A percentile compares a stretch with the other conserved stretches of the same genome.
phyloP scores from a whole-genome alignment of 2,329 filamentous ascomycete species.

The Penicillium sp. region DNA sequence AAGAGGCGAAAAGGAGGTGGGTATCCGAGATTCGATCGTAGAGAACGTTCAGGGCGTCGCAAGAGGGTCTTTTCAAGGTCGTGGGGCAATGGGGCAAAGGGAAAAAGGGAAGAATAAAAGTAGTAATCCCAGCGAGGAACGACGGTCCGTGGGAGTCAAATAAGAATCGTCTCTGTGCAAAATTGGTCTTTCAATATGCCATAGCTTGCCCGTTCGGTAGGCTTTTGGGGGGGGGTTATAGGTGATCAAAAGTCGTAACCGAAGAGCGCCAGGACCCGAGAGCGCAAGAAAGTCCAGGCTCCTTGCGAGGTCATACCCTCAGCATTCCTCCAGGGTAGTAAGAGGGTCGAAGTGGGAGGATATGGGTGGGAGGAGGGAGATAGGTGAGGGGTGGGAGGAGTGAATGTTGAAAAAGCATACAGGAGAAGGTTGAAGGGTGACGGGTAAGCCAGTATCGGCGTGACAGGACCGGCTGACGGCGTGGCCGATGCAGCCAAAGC shows the following conservation, averaged over 20 bases:
- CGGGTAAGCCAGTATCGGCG: constrained; percentile 20
- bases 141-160: constrained; percentile 16
- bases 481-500: neutral
- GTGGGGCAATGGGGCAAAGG: constrained; percentile 23
- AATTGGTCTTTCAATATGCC: constrained; percentile 24
- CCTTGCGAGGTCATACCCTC: constrained; percentile 41
- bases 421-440: constrained; percentile 23
- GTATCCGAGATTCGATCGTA: constrained; percentile 30
- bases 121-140: constrained; percentile 10
- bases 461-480: neutral
- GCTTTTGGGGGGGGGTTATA: constrained; percentile 15
- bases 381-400: constrained; percentile 14
- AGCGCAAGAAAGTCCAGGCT: constrained; percentile 42
- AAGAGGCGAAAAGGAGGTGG: constrained; percentile 15
- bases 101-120: constrained; percentile 19
- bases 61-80: constrained; percentile 31
- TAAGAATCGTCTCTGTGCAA: constrained; percentile 18
- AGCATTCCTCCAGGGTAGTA: constrained; percentile 31
- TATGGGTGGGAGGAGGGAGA: constrained; percentile 8
- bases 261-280: constrained; percentile 40
- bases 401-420: constrained; percentile 22
- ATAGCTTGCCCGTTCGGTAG: constrained; percentile 27
- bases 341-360: neutral
- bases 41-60: constrained; percentile 35
- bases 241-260: constrained; percentile 24